These are phyloP conservation scores for Hypsizygus ulmarius DNA, from an alignment of 1,284 basidiomycete genomes.

Conservation along the genomic window DNA sequence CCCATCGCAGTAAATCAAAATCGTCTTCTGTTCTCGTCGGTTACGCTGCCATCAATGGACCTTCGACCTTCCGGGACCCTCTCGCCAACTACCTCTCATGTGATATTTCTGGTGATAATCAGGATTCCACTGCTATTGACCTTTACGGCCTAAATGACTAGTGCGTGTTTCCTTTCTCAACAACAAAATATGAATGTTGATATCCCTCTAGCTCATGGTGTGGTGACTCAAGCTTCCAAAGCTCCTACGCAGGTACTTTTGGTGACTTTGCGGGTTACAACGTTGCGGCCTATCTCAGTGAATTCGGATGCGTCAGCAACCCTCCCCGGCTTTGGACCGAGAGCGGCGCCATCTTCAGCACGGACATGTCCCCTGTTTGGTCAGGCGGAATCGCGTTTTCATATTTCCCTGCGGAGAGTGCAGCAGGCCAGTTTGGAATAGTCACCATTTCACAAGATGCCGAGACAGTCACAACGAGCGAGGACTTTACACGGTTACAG, in stretches of 20 bases:
- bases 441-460: constrained; percentile 68
- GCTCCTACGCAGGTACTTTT: constrained; percentile 54
- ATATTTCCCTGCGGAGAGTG: constrained; percentile 74
- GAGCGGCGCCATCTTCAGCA: constrained; percentile 68
- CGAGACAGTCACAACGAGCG: constrained; percentile 55
- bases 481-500: constrained; percentile 71
- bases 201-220: constrained; percentile 67
- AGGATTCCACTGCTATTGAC: constrained; percentile 71
- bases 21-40: constrained; percentile 71
- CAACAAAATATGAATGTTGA: constrained; percentile 12
- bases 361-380: constrained; percentile 75
- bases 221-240: constrained; percentile 60
- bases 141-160: constrained; percentile 83
- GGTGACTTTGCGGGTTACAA: constrained; percentile 65
- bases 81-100: constrained; percentile 84
- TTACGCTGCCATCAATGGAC: constrained; percentile 84
- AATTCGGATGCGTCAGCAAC: constrained; percentile 76
- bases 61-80: constrained; percentile 60
- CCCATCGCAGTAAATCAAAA: constrained; percentile 55
- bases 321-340: constrained; percentile 80
- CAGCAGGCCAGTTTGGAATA: constrained; percentile 78
- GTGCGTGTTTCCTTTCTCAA: constrained; percentile 39
- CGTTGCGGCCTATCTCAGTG: constrained; percentile 86
- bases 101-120: constrained; percentile 52
- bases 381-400: constrained; percentile 89